Percentiles rank a stretch among this genome's conserved stretches.
Conservation (phyloP, 179 eudicot genomes). For the Kewa caespitosa region DNA sequence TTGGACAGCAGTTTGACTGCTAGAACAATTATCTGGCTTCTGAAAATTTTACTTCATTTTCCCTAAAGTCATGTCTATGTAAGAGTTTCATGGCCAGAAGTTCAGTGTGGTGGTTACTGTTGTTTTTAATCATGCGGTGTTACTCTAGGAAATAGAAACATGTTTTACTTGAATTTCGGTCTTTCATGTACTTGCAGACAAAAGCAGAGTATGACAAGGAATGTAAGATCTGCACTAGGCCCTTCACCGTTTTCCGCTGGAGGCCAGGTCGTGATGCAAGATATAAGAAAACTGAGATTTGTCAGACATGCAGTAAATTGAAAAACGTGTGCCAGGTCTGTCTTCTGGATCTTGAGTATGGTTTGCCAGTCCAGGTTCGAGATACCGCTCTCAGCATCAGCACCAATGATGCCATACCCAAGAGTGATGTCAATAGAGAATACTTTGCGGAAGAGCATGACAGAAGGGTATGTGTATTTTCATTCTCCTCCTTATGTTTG, state of each 20-base stretch:
- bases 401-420: conserved; percentile 93
- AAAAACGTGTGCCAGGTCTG: conserved; percentile 98
- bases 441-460: conserved; percentile 98
- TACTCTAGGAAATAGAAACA: background rate
- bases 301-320: conserved; percentile 95
- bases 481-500: background rate
- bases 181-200: conserved; percentile 58
- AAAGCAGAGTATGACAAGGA: conserved; percentile 91
- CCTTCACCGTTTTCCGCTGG: conserved; percentile 96
- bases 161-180: conserved; percentile 1
- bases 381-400: conserved; percentile 89
- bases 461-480: conserved; percentile 66
- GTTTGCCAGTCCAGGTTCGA: conserved; percentile 94
- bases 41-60: background rate
- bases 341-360: conserved; percentile 96
- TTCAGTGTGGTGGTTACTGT: background rate
- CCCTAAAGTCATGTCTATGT: background rate
- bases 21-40: background rate
- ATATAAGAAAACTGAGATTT: conserved; percentile 86
- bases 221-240: conserved; percentile 95
- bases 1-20: background rate
- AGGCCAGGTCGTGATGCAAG: conserved; percentile 98
- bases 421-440: conserved; percentile 96
- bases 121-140: background rate
- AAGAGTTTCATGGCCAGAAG: background rate